phyloP scores from a whole-genome alignment of 306 rosid species.

The Lathyrus sativus region DNA sequence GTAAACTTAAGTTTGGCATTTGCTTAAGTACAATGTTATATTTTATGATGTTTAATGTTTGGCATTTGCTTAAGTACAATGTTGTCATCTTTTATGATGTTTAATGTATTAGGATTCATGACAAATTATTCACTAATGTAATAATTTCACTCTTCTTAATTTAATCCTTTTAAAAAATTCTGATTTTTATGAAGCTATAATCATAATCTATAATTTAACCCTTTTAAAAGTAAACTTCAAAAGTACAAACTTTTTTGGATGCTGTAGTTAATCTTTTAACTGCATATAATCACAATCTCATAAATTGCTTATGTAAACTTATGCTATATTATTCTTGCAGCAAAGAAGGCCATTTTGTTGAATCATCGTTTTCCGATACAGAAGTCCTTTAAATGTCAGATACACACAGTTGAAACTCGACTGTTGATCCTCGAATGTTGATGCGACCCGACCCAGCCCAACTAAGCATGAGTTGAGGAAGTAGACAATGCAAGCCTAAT shows the following conservation, averaged over 20 bases:
- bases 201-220: too few species aligned
- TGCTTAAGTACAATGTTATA: too few species aligned
- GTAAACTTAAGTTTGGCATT: too few species aligned
- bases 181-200: too few species aligned
- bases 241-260: not conserved
- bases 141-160: too few species aligned
- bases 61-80: too few species aligned
- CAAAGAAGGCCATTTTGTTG: constrained; percentile 64
- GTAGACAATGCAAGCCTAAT: constrained; percentile 12
- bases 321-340: constrained; percentile 48
- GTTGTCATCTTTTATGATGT: too few species aligned
- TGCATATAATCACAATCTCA: not conserved
- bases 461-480: constrained; percentile 18
- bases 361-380: constrained; percentile 21
- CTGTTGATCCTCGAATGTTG: not conserved
- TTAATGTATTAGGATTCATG: too few species aligned
- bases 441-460: not conserved
- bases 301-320: not conserved
- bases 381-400: constrained; percentile 13
- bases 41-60: too few species aligned
- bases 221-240: not conserved
- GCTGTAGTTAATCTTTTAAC: not conserved
- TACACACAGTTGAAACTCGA: constrained; percentile 8
- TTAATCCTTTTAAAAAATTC: too few species aligned
- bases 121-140: too few species aligned